Percentiles rank a stretch among this genome's conserved stretches.
These are phyloP conservation scores for Leucocoprinus birnbaumii DNA, from an alignment of 768 basidiomycete genomes.

Conservation along the genomic window DNA sequence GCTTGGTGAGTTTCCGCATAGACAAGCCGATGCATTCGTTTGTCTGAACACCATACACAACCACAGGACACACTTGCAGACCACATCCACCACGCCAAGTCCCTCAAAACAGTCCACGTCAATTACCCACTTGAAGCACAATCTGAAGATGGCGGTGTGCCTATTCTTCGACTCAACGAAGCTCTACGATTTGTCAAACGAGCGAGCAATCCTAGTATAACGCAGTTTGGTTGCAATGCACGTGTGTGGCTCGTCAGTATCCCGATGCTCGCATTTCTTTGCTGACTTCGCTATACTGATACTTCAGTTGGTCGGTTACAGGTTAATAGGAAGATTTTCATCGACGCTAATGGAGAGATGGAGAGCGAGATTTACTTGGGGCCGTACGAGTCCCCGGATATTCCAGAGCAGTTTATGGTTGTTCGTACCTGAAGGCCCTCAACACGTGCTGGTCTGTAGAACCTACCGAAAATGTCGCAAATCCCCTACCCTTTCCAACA, in stretches of 20 bases:
- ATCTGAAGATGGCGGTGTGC: slow-evolving; percentile 18
- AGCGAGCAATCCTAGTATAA: slow-evolving; percentile 46
- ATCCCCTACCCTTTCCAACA: no score
- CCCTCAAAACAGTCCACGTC: slow-evolving; percentile 58
- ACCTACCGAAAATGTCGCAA: no score
- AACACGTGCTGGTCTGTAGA: neutral
- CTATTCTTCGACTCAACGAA: slow-evolving; percentile 29
- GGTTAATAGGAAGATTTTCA: slow-evolving; percentile 41
- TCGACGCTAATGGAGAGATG: slow-evolving; percentile 35
- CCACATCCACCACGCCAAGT: slow-evolving; percentile 40
- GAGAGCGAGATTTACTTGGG: slow-evolving; percentile 34
- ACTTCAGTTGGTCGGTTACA: slow-evolving; percentile 18
- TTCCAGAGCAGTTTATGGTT: slow-evolving; percentile 74
- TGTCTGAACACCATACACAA: neutral
- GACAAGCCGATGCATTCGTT: neutral
- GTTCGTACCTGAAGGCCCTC: slow-evolving; percentile 41
- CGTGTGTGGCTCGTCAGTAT: slow-evolving; percentile 64
- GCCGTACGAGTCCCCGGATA: slow-evolving; percentile 59
- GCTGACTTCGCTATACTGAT: slow-evolving; percentile 2
- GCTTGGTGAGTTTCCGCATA: slow-evolving; percentile 37
- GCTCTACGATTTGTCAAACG: slow-evolving; percentile 43
- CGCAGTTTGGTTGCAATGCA: slow-evolving; percentile 66
- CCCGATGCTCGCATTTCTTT: slow-evolving; percentile 1
- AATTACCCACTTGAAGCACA: slow-evolving; percentile 40
- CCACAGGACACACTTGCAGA: slow-evolving; percentile 37